Evolutionary conservation across 1,284 basidiomycete species (phyloP).

Genomic region (Trichosporon coremiiforme): DNA sequence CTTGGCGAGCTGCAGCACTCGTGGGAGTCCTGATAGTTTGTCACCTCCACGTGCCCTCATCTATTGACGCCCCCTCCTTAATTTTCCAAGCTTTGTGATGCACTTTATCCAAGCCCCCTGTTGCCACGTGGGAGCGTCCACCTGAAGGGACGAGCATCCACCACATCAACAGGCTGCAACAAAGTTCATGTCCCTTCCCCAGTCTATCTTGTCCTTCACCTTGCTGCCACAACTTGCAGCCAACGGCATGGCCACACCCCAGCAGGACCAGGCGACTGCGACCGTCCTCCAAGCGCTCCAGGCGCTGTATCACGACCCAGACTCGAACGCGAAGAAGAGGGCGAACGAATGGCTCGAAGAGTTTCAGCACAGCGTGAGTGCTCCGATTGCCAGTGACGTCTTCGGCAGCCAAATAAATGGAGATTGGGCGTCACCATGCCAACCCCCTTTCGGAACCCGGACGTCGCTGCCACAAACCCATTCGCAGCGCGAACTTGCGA

Average conservation of each 20-base stretch:
- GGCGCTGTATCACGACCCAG: constrained; percentile 65
- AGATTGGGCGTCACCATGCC: neutral
- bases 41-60: constrained; percentile 9
- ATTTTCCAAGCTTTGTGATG: neutral
- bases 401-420: neutral
- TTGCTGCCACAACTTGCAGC: constrained; percentile 2
- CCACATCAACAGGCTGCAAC: constrained; percentile 9
- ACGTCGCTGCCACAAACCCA: neutral
- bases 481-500: neutral
- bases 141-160: neutral
- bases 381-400: neutral
- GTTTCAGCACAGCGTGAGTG: constrained; percentile 93
- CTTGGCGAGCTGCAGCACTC: neutral
- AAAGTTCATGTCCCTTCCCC: constrained; percentile 17
- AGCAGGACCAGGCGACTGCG: constrained; percentile 36
- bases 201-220: neutral
- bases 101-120: neutral
- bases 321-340: constrained; percentile 76
- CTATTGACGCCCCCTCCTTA: neutral
- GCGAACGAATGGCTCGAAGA: constrained; percentile 92
- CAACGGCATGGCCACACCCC: constrained; percentile 32
- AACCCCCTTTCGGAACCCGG: neutral
- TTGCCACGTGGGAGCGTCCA: neutral
- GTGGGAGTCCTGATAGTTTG: neutral
- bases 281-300: constrained; percentile 58